phyloP scores from a whole-genome alignment of 2,329 filamentous ascomycete species.

The Zasmidium cellare region DNA sequence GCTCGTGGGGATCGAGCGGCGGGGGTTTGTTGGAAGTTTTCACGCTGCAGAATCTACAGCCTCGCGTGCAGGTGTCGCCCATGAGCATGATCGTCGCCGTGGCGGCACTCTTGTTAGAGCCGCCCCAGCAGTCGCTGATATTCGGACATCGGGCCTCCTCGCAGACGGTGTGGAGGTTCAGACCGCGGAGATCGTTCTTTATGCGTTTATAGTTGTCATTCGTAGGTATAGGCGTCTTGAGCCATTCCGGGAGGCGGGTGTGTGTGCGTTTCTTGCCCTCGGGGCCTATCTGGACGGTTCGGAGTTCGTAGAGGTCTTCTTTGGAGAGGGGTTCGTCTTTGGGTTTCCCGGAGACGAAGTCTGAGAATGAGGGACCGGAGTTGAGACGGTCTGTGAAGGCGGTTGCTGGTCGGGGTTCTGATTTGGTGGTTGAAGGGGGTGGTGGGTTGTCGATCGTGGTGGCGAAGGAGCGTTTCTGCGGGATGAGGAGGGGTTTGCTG shows the following conservation, averaged over 20 bases:
- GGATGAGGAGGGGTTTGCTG: constrained; percentile 22
- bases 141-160: constrained; percentile 97
- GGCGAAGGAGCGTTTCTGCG: constrained; percentile 43
- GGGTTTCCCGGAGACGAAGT: constrained; percentile 56
- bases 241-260: constrained; percentile 82
- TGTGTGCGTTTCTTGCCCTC: constrained; percentile 64
- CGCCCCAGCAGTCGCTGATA: constrained; percentile 97
- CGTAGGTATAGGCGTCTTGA: constrained; percentile 91
- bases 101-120: constrained; percentile 79
- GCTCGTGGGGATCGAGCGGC: constrained; percentile 91
- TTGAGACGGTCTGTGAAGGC: constrained; percentile 65
- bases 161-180: constrained; percentile 92
- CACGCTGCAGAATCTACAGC: constrained; percentile 95
- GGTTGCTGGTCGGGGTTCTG: constrained; percentile 47
- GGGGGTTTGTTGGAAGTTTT: constrained; percentile 78
- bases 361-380: constrained; percentile 62
- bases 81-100: constrained; percentile 99
- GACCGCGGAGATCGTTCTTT: constrained; percentile 85
- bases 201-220: constrained; percentile 90
- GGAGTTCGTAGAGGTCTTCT: constrained; percentile 60
- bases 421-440: constrained; percentile 32
- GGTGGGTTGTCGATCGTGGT: constrained; percentile 43
- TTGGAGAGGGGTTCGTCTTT: constrained; percentile 39
- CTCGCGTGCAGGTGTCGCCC: constrained; percentile 96
- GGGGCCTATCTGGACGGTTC: constrained; percentile 62